Conservation (phyloP, 2,329 filamentous ascomycete genomes). For the Claviceps africana region DNA sequence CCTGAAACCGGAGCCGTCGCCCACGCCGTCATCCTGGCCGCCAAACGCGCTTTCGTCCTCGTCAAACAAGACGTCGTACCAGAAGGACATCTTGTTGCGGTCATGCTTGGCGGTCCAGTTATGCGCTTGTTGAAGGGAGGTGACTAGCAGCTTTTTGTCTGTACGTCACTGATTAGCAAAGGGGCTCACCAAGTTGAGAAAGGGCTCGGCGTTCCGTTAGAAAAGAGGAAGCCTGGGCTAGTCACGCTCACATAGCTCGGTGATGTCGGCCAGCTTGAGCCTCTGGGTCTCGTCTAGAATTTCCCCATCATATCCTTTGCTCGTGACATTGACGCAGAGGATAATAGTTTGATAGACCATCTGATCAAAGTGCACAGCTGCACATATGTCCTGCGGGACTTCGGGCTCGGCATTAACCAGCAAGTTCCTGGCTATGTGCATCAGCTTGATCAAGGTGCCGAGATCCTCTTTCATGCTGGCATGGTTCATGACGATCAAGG, state of each 20-base stretch:
- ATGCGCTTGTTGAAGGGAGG: conserved; percentile 50
- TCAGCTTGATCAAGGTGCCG: conserved; percentile 49
- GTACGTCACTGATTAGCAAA: conserved; percentile 4
- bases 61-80: conserved; percentile 52
- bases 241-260: conserved; percentile 42
- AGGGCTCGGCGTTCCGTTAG: not conserved
- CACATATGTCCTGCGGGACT: conserved; percentile 51
- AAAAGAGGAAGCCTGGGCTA: not conserved
- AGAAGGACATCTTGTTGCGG: conserved; percentile 56
- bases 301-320: conserved; percentile 53
- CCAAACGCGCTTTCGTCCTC: conserved; percentile 35
- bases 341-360: conserved; percentile 53
- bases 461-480: conserved; percentile 46
- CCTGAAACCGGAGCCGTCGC: conserved; percentile 38
- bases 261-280: conserved; percentile 46
- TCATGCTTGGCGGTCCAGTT: conserved; percentile 59
- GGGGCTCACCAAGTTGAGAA: too few species aligned
- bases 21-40: conserved; percentile 36
- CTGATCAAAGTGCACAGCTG: conserved; percentile 49
- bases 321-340: conserved; percentile 51
- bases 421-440: conserved; percentile 52
- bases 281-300: conserved; percentile 44
- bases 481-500: conserved; percentile 49
- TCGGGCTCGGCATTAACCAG: conserved; percentile 50
- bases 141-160: conserved; percentile 55